Evolutionary conservation across 495 filamentous ascomycete species (phyloP).

Genomic region (Ramalina peruviana): DNA sequence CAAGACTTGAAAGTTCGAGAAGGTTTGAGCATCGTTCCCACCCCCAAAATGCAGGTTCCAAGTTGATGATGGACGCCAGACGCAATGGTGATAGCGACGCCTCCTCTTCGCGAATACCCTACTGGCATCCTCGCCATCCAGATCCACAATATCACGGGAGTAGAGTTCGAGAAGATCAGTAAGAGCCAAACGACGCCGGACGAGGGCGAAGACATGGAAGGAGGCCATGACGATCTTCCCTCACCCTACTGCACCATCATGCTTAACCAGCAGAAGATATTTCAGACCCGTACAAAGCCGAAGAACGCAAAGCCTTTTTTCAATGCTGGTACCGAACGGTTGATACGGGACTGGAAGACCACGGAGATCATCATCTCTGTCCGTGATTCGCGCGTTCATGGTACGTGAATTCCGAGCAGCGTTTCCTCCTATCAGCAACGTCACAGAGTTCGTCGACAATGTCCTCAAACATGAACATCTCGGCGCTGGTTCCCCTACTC

Average conservation of each 20-base stretch:
- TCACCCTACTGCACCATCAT: slow-evolving; percentile 57
- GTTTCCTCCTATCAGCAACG: slow-evolving; percentile 7
- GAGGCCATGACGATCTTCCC: slow-evolving; percentile 46
- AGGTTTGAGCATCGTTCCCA: slow-evolving; percentile 3
- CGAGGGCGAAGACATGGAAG: slow-evolving; percentile 40
- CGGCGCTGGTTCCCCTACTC: too few species aligned
- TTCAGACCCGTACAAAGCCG: slow-evolving; percentile 57
- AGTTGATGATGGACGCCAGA: slow-evolving; percentile 10
- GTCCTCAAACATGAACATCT: too few species aligned
- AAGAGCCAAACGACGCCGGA: slow-evolving; percentile 30
- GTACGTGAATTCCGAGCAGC: slow-evolving; percentile 18
- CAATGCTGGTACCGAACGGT: slow-evolving; percentile 61
- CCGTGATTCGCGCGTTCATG: slow-evolving; percentile 48
- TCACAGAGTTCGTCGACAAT: too few species aligned
- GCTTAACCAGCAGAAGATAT: slow-evolving; percentile 56
- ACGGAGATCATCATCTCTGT: slow-evolving; percentile 51
- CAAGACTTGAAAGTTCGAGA: slow-evolving; percentile 43
- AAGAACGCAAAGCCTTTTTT: slow-evolving; percentile 67
- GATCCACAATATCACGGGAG: slow-evolving; percentile 59
- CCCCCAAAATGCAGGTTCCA: not conserved
- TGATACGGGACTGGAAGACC: slow-evolving; percentile 52
- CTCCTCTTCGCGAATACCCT: slow-evolving; percentile 40
- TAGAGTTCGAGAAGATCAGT: slow-evolving; percentile 41
- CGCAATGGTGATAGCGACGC: slow-evolving; percentile 41
- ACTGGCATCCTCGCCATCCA: slow-evolving; percentile 54